A percentile compares a stretch with the other conserved stretches of the same genome.
Conservation (phyloP, 306 rosid genomes). For the Amphicarpaea edgeworthii region DNA sequence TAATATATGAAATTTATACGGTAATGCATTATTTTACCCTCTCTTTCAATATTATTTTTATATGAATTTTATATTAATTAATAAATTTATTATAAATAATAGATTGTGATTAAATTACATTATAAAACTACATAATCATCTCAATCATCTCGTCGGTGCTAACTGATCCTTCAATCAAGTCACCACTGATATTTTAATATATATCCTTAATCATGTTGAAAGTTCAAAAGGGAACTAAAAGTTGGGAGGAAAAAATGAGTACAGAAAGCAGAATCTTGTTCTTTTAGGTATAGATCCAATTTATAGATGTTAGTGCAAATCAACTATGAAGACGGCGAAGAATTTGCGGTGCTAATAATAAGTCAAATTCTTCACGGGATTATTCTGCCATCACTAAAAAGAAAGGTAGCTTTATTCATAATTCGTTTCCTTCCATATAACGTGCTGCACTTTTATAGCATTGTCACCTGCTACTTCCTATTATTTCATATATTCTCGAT, state of each 20-base stretch:
- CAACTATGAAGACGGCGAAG: not conserved
- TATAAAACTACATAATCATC: too few species aligned
- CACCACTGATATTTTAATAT: too few species aligned
- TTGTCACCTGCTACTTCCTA: not conserved
- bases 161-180: too few species aligned
- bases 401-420: slow-evolving; percentile 14
- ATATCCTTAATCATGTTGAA: not conserved
- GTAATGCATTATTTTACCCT: too few species aligned
- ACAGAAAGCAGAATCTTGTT: slow-evolving; percentile 13
- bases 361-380: slow-evolving; percentile 25
- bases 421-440: not conserved
- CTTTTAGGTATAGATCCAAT: slow-evolving; percentile 32
- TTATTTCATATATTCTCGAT: not conserved
- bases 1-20: too few species aligned
- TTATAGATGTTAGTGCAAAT: not conserved
- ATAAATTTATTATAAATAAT: too few species aligned
- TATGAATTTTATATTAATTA: too few species aligned
- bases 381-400: slow-evolving; percentile 10
- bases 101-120: too few species aligned
- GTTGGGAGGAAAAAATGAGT: not conserved
- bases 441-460: not conserved
- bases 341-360: not conserved
- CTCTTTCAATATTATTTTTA: too few species aligned
- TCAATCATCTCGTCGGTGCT: too few species aligned
- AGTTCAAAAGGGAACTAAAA: not conserved